Evolutionary conservation across 2,329 filamentous ascomycete species (phyloP).

Genomic region (Aspergillus phoenicis): DNA sequence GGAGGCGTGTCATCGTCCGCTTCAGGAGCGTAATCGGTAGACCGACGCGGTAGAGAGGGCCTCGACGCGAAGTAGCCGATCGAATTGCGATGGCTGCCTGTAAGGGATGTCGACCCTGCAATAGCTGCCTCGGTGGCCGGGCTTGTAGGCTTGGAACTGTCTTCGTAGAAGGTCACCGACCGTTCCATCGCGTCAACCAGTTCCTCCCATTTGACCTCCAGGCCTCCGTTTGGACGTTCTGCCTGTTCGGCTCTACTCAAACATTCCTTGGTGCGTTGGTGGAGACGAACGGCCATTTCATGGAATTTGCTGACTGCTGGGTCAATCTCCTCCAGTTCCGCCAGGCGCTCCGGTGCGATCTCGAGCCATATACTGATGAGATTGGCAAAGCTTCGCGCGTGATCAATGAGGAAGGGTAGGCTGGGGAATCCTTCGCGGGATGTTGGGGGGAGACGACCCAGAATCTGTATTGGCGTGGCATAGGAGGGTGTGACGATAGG

Average conservation of each 20-base stretch:
- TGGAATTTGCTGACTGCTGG: conserved; percentile 46
- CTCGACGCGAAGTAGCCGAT: conserved; percentile 44
- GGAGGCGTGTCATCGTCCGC: conserved; percentile 50
- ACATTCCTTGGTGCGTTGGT: conserved; percentile 49
- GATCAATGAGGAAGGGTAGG: conserved; percentile 88
- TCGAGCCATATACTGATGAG: conserved; percentile 66
- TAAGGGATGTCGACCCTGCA: conserved; percentile 31
- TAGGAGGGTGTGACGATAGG: conserved; percentile 77
- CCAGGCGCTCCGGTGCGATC: conserved; percentile 43
- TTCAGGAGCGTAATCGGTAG: conserved; percentile 41
- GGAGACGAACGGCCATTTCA: conserved; percentile 44
- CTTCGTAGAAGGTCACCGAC: conserved; percentile 45
- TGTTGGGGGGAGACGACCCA: conserved; percentile 75
- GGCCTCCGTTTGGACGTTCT: conserved; percentile 49
- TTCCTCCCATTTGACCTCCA: conserved; percentile 54
- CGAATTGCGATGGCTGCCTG: conserved; percentile 43
- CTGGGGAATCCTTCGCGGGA: conserved; percentile 91
- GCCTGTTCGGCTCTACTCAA: conserved; percentile 51
- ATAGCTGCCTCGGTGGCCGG: conserved; percentile 39
- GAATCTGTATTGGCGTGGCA: conserved; percentile 87
- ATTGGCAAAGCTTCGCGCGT: conserved; percentile 79
- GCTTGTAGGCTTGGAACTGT: conserved; percentile 41
- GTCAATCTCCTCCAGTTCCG: conserved; percentile 43
- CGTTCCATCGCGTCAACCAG: conserved; percentile 52
- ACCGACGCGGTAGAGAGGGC: conserved; percentile 42